phyloP scores from a whole-genome alignment of 2,329 filamentous ascomycete species.

The Curvularia verruculosa region DNA sequence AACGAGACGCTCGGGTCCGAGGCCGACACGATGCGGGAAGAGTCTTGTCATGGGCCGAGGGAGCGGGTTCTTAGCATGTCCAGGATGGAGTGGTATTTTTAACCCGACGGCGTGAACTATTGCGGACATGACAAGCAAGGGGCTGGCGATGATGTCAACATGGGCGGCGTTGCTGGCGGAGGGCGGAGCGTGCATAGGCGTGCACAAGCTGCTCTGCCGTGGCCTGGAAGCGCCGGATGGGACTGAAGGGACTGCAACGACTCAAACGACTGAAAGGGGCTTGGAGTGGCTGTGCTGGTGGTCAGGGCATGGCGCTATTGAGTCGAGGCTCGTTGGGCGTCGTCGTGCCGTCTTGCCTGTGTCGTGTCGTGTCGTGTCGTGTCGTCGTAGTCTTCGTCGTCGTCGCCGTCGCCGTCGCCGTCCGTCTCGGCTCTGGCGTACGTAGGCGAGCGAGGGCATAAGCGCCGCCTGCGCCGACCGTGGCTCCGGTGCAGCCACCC shows the following conservation, averaged over 20 bases:
- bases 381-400: no score
- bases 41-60: neutral
- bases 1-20: neutral
- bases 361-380: no score
- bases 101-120: neutral
- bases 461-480: slow-evolving; percentile 19
- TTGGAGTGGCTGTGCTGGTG: neutral
- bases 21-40: neutral
- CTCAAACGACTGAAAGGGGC: no score
- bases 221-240: neutral
- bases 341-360: neutral
- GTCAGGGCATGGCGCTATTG: neutral
- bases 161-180: neutral
- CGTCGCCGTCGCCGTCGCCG: no score
- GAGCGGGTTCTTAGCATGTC: no score
- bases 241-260: neutral
- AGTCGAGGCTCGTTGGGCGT: slow-evolving; percentile 14
- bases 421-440: slow-evolving; percentile 2
- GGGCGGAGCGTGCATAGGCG: neutral
- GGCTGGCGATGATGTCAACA: slow-evolving; percentile 27
- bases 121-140: neutral
- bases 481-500: slow-evolving; percentile 15
- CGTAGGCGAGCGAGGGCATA: slow-evolving; percentile 15
- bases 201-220: neutral
- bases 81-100: neutral